Conservation (phyloP, 768 basidiomycete genomes). For the Russula sp. region DNA sequence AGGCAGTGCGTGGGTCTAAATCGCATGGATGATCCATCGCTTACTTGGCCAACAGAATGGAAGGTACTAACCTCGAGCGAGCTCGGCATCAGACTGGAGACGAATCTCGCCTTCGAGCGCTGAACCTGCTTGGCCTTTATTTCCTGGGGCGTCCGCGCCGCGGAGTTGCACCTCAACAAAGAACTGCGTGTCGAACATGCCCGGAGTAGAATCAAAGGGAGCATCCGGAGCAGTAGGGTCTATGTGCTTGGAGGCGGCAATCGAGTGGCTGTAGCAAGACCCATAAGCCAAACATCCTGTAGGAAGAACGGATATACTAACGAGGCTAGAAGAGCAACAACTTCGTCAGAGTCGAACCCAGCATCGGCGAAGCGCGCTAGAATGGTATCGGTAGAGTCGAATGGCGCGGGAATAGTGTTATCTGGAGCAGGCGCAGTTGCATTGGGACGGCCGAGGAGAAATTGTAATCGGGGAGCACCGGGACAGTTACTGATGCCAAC, state of each 20-base stretch:
- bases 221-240: conserved; percentile 36
- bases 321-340: conserved; percentile 39
- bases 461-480: conserved; percentile 40
- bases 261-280: conserved; percentile 22
- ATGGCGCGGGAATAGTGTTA: conserved; percentile 37
- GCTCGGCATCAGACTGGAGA: conserved; percentile 18
- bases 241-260: conserved; percentile 30
- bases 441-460: conserved; percentile 41
- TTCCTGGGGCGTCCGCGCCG: not conserved
- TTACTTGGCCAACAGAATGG: not conserved
- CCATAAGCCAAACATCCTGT: conserved; percentile 30
- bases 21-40: not conserved
- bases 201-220: conserved; percentile 44
- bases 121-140: not conserved
- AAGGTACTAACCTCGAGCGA: conserved; percentile 30
- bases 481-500: conserved; percentile 42
- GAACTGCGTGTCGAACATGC: conserved; percentile 32
- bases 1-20: conserved; percentile 45
- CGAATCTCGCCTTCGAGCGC: conserved; percentile 14
- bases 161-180: conserved; percentile 35
- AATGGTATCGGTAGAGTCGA: conserved; percentile 33
- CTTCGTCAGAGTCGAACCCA: conserved; percentile 38
- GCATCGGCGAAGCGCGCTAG: conserved; percentile 38
- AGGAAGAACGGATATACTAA: conserved; percentile 30
- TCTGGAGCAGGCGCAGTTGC: conserved; percentile 36